These are phyloP conservation scores for Leptodermis oblonga DNA, from an alignment of 257 asterid species.

Conservation along the genomic window DNA sequence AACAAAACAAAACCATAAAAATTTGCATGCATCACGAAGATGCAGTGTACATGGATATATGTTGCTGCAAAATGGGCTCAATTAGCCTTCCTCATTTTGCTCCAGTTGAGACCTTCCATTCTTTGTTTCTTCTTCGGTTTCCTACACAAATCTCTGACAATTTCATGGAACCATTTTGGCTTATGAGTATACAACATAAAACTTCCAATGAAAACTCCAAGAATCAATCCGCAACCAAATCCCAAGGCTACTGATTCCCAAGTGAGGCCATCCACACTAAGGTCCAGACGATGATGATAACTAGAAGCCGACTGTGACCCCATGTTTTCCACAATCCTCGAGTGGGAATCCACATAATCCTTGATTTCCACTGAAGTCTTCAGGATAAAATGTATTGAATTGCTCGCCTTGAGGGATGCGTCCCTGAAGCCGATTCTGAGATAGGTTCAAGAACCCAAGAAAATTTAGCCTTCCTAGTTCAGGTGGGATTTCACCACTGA, in stretches of 20 bases:
- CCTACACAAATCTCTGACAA: not conserved
- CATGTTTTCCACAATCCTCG: not conserved
- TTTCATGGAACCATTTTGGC: not conserved
- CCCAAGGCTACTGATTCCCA: slow-evolving; percentile 12
- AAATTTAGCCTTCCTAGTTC: too few relatives aligned
- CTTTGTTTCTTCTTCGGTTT: not conserved
- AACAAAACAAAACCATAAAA: too few relatives aligned
- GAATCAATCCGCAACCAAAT: slow-evolving; percentile 1
- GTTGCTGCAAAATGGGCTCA: not conserved
- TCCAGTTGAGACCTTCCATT: not conserved
- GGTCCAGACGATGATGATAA: not conserved
- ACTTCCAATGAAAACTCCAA: not conserved
- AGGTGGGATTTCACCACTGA: too few relatives aligned
- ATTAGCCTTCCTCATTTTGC: not conserved
- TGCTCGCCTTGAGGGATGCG: too few relatives aligned
- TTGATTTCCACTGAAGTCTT: not conserved
- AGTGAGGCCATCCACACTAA: not conserved
- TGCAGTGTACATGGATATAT: too few relatives aligned
- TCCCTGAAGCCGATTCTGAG: too few relatives aligned
- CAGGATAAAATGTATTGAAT: slow-evolving; percentile 17
- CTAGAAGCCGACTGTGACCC: not conserved
- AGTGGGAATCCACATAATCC: slow-evolving; percentile 11
- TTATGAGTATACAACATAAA: not conserved
- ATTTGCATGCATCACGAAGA: too few relatives aligned
- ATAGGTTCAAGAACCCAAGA: too few relatives aligned